A percentile compares a stretch with the other conserved stretches of the same genome.
Evolutionary conservation across 1,284 basidiomycete genomes (phyloP).

Genomic region (Mycena sp.): DNA sequence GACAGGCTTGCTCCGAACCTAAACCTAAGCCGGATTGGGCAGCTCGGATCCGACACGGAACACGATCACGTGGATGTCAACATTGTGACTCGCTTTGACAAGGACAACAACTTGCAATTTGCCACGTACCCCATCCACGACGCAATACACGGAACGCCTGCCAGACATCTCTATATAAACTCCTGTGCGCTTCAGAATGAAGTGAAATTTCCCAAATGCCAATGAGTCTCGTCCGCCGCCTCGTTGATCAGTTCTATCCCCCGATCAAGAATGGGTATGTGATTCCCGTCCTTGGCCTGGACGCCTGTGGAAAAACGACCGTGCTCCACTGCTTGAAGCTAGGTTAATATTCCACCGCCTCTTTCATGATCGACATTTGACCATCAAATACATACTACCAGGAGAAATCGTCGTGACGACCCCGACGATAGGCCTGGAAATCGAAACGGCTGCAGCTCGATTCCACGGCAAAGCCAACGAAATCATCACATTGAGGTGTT

Average conservation of each 20-base stretch:
- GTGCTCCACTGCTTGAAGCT: constrained; percentile 3
- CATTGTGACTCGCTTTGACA: too few species aligned
- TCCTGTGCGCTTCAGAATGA: too few species aligned
- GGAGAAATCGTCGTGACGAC: constrained; percentile 46
- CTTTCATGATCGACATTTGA: not conserved
- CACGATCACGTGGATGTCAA: too few species aligned
- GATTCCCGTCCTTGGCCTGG: constrained; percentile 19
- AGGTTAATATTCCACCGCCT: not conserved
- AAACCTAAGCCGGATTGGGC: too few species aligned
- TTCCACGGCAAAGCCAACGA: constrained; percentile 20
- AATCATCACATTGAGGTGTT: constrained; percentile 37
- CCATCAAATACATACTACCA: not conserved
- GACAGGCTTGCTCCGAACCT: too few species aligned
- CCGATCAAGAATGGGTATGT: not conserved
- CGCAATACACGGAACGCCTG: too few species aligned
- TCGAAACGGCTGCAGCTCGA: constrained; percentile 43
- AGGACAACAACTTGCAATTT: too few species aligned
- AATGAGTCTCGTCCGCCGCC: constrained; percentile 6
- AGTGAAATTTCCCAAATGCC: too few species aligned
- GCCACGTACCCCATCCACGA: too few species aligned
- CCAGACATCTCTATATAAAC: too few species aligned
- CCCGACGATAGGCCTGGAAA: constrained; percentile 48
- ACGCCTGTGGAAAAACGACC: constrained; percentile 16
- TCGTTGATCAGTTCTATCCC: constrained; percentile 12
- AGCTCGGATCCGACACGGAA: too few species aligned